phyloP scores from a whole-genome alignment of 78 protist genomes.

The Isochrysis galbana region DNA sequence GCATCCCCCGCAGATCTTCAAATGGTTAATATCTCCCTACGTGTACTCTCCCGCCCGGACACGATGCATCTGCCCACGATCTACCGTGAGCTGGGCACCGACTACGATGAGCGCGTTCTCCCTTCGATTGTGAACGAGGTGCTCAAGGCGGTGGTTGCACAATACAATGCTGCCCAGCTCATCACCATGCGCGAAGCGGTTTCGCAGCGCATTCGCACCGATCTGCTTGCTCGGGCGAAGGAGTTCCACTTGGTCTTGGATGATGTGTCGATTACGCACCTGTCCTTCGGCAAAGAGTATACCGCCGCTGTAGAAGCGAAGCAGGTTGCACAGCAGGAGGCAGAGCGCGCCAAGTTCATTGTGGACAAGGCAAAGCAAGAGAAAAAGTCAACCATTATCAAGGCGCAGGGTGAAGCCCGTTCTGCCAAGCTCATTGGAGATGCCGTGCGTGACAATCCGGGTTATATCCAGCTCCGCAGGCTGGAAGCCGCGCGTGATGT shows the following conservation, averaged over 20 bases:
- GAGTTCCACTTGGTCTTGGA: constrained; percentile 87
- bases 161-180: constrained; percentile 93
- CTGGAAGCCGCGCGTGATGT: constrained; percentile 56
- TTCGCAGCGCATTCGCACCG: background rate
- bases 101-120: constrained; percentile 77
- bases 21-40: constrained; percentile 72
- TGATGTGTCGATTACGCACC: constrained; percentile 86
- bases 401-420: constrained; percentile 95
- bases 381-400: constrained; percentile 76
- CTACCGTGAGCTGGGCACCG: constrained; percentile 64
- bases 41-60: constrained; percentile 73
- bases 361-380: constrained; percentile 86
- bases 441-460: constrained; percentile 82
- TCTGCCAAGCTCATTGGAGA: constrained; percentile 85
- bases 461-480: constrained; percentile 75
- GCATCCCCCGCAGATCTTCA: constrained; percentile 54
- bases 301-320: constrained; percentile 92
- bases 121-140: constrained; percentile 91
- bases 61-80: constrained; percentile 43
- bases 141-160: constrained; percentile 83
- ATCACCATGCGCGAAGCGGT: constrained; percentile 84
- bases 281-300: constrained; percentile 88
- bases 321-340: constrained; percentile 87
- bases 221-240: constrained; percentile 39
- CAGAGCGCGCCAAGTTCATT: constrained; percentile 88